Conservation (phyloP, 1,139 yeast species). For the Candida sp. region DNA sequence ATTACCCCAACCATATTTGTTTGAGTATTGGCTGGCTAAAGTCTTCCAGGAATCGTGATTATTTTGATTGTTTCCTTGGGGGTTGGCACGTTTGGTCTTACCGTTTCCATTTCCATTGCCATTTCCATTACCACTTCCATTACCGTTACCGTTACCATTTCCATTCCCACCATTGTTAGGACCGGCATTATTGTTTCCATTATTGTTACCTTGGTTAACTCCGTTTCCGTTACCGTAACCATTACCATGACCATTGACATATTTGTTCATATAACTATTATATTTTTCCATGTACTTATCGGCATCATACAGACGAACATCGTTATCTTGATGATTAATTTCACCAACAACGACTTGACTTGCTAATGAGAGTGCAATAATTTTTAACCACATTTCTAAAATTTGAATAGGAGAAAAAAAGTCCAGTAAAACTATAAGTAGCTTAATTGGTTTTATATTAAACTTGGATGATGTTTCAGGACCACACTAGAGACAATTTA, state of each 20-base stretch:
- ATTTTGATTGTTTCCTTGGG: not conserved
- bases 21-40: not conserved
- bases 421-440: too few species aligned
- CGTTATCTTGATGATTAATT: too few species aligned
- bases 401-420: too few species aligned
- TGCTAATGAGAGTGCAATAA: not conserved
- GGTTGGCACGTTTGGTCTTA: not conserved
- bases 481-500: not conserved
- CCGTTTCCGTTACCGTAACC: not conserved
- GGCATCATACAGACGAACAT: too few species aligned
- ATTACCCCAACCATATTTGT: not conserved
- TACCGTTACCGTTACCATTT: not conserved
- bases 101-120: not conserved
- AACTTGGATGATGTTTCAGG: not conserved
- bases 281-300: too few species aligned
- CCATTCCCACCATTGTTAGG: not conserved
- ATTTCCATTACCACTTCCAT: not conserved
- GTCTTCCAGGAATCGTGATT: too few species aligned
- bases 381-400: not conserved
- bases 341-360: not conserved
- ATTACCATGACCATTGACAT: not conserved
- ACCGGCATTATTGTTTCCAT: not conserved
- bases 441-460: too few species aligned
- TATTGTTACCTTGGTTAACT: not conserved
- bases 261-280: too few species aligned